Conservation (phyloP, 257 asterid species). For the Solanum ossicruentum region DNA sequence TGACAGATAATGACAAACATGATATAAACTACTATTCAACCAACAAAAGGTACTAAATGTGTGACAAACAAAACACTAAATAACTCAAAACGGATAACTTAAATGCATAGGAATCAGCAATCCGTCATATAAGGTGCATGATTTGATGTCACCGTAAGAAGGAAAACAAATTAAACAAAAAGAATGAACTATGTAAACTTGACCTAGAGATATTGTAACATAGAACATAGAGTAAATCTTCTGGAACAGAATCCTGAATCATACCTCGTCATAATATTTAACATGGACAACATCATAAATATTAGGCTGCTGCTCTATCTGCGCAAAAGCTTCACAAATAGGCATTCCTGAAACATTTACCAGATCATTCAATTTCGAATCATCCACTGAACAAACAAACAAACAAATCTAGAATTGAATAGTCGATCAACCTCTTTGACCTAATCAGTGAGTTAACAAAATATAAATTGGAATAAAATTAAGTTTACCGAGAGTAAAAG, state of each 20-base stretch:
- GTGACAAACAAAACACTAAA: not conserved
- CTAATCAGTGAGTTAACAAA: not conserved
- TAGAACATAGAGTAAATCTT: not conserved
- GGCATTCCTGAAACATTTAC: conserved; percentile 59
- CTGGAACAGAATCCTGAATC: conserved; percentile 5
- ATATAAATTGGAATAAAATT: too few species aligned
- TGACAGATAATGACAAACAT: too few species aligned
- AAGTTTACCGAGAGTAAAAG: conserved; percentile 57
- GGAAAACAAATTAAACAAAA: not conserved
- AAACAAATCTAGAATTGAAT: not conserved
- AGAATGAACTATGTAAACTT: not conserved
- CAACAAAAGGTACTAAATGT: not conserved
- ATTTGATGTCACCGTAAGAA: not conserved
- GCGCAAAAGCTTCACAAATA: conserved; percentile 78
- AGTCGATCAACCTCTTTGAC: not conserved
- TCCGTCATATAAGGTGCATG: not conserved
- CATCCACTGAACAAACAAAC: not conserved
- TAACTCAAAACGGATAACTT: not conserved
- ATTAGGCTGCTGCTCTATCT: conserved; percentile 73
- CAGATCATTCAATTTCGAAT: not conserved
- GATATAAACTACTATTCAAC: too few species aligned
- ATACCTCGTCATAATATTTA: conserved; percentile 79
- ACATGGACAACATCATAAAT: conserved; percentile 77
- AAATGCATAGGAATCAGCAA: not conserved
- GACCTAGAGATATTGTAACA: not conserved